A percentile compares a stretch with the other conserved stretches of the same genome.
These are phyloP conservation scores for Ogataea methanolica DNA, from an alignment of 805 yeast species.

Conservation along the genomic window DNA sequence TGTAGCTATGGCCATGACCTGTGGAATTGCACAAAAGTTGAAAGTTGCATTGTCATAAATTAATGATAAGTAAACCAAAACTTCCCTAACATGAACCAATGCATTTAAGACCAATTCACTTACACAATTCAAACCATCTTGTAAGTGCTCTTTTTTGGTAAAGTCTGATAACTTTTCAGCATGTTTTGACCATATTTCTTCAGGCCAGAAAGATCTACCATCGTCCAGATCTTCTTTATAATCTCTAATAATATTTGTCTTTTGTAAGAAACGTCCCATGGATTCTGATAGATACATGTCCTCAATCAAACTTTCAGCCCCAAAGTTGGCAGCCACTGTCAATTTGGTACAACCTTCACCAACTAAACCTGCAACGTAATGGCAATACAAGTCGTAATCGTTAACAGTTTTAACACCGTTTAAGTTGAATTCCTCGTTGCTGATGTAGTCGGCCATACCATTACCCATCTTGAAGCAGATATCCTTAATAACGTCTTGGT, in stretches of 20 bases:
- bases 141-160: conserved; percentile 39
- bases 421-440: conserved; percentile 69
- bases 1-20: conserved; percentile 98
- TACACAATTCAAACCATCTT: conserved; percentile 67
- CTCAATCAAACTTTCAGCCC: conserved; percentile 48
- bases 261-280: conserved; percentile 95
- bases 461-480: conserved; percentile 87
- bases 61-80: conserved; percentile 66
- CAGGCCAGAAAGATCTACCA: conserved; percentile 95
- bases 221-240: conserved; percentile 88
- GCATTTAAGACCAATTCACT: conserved; percentile 79
- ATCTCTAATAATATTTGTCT: conserved; percentile 94
- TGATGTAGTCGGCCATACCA: conserved; percentile 94
- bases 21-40: conserved; percentile 96
- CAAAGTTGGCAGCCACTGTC: conserved; percentile 71
- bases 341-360: conserved; percentile 92
- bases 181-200: conserved; percentile 86
- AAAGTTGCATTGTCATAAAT: conserved; percentile 79
- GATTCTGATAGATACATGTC: conserved; percentile 62
- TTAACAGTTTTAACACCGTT: conserved; percentile 73
- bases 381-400: conserved; percentile 90
- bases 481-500: conserved; percentile 73
- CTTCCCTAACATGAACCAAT: conserved; percentile 71
- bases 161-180: conserved; percentile 62
- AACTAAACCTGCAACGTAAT: conserved; percentile 95